phyloP scores from a whole-genome alignment of 305 asterid genomes.

The Fraxinus sp. region DNA sequence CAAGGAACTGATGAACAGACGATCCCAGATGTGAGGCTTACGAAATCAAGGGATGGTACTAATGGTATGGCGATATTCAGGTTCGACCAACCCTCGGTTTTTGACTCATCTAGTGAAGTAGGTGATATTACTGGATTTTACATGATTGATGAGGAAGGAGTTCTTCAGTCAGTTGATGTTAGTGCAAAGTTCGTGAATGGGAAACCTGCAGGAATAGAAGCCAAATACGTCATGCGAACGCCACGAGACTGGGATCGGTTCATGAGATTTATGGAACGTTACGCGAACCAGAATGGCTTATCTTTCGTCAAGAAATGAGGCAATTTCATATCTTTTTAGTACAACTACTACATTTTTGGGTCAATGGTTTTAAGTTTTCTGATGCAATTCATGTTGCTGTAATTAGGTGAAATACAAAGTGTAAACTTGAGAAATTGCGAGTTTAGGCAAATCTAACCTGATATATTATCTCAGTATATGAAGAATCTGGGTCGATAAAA shows the following conservation, averaged over 20 bases:
- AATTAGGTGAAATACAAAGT: conserved; percentile 29
- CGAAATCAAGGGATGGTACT: conserved; percentile 81
- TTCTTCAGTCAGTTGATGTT: conserved; percentile 76
- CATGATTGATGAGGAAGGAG: conserved; percentile 93
- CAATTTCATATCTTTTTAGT: conserved; percentile 26
- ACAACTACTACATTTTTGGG: conserved; percentile 2
- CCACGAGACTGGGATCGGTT: conserved; percentile 91
- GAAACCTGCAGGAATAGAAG: conserved; percentile 89
- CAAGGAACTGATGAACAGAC: conserved; percentile 87
- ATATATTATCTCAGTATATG: not conserved
- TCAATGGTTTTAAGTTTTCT: conserved; percentile 11
- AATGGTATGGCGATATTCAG: conserved; percentile 86
- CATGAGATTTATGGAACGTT: conserved; percentile 96
- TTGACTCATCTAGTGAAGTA: conserved; percentile 79
- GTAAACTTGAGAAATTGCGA: not conserved
- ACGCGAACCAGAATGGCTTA: conserved; percentile 72
- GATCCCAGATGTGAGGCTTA: conserved; percentile 81
- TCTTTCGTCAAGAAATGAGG: conserved; percentile 66
- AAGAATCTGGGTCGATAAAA: not conserved
- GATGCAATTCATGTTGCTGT: conserved; percentile 26
- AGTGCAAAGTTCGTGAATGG: conserved; percentile 81
- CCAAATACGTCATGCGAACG: conserved; percentile 76
- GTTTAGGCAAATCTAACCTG: not conserved
- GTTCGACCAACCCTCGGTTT: conserved; percentile 78
- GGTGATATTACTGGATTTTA: conserved; percentile 91